Evolutionary conservation across 805 yeast genomes (phyloP).

Genomic region (Helenozyma rhizophorensis): DNA sequence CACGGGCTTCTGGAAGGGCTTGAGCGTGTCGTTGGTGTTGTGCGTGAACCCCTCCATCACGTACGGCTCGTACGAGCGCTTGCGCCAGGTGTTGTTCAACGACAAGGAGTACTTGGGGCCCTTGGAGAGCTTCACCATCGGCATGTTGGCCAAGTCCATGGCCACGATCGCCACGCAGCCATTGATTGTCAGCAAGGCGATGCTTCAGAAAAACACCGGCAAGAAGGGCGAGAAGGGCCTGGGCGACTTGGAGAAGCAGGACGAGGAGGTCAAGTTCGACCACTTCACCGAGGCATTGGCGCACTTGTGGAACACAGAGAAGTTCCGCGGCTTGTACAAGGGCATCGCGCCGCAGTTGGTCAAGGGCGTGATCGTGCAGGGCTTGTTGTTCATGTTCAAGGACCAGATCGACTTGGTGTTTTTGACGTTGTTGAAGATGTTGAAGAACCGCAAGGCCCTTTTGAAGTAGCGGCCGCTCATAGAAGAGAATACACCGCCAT

Average conservation of each 20-base stretch:
- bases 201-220: slow-evolving; percentile 54
- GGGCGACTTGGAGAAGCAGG: slow-evolving; percentile 24
- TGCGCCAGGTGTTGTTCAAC: slow-evolving; percentile 49
- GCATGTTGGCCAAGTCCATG: slow-evolving; percentile 74
- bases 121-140: slow-evolving; percentile 62
- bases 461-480: too few relatives aligned
- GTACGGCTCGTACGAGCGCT: slow-evolving; percentile 72
- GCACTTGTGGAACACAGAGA: slow-evolving; percentile 62
- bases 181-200: slow-evolving; percentile 75
- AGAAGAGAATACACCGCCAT: too few relatives aligned
- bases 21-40: slow-evolving; percentile 72
- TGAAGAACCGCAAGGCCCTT: slow-evolving; percentile 15
- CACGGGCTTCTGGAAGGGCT: slow-evolving; percentile 76
- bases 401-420: slow-evolving; percentile 54
- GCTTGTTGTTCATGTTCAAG: slow-evolving; percentile 75
- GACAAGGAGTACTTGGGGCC: slow-evolving; percentile 47
- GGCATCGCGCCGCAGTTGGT: slow-evolving; percentile 76
- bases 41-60: slow-evolving; percentile 85
- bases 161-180: slow-evolving; percentile 85
- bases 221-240: slow-evolving; percentile 21
- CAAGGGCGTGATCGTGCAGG: slow-evolving; percentile 83
- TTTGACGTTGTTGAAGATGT: slow-evolving; percentile 26
- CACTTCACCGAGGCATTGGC: slow-evolving; percentile 60
- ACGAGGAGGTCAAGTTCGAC: slow-evolving; percentile 42
- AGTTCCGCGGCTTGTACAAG: slow-evolving; percentile 63